A percentile compares a stretch with the other conserved stretches of the same genome.
phyloP scores from a whole-genome alignment of 192 early-diverging fungal genomes.

The Mortierella alpina region DNA sequence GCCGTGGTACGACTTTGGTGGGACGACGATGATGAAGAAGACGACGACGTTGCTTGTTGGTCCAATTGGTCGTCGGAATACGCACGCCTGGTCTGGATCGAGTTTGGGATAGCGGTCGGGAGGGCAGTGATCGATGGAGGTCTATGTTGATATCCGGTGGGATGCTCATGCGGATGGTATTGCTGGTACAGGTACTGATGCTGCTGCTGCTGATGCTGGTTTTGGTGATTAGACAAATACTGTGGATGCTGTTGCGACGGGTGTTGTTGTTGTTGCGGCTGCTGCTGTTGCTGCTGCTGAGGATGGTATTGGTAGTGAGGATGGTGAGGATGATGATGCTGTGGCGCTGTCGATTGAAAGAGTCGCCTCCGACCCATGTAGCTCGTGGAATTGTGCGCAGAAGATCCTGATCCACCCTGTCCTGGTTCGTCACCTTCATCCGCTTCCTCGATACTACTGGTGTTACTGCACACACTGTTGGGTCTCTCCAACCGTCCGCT shows the following conservation, averaged over 20 bases:
- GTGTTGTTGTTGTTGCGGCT: neutral
- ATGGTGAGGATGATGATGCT: slow-evolving; percentile 12
- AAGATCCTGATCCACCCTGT: slow-evolving; percentile 31
- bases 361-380: slow-evolving; percentile 34
- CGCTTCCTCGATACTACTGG: slow-evolving; percentile 40
- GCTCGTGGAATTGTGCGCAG: slow-evolving; percentile 26
- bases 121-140: slow-evolving; percentile 23
- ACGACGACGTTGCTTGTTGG: neutral
- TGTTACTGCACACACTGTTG: slow-evolving; percentile 45
- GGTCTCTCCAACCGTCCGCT: slow-evolving; percentile 23
- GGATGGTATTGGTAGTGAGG: neutral
- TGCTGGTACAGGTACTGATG: slow-evolving; percentile 2
- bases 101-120: neutral
- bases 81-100: neutral
- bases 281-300: slow-evolving; percentile 20
- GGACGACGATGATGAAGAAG: neutral
- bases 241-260: neutral
- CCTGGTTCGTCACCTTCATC: slow-evolving; percentile 35
- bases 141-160: slow-evolving; percentile 1
- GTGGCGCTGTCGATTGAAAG: slow-evolving; percentile 10
- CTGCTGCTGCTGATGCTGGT: neutral
- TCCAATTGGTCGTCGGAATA: slow-evolving; percentile 35
- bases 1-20: no score
- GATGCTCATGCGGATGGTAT: neutral
- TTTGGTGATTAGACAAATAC: neutral